Evolutionary conservation across 768 basidiomycete species (phyloP).

Genomic region (Neoboletus brunneissimus): DNA sequence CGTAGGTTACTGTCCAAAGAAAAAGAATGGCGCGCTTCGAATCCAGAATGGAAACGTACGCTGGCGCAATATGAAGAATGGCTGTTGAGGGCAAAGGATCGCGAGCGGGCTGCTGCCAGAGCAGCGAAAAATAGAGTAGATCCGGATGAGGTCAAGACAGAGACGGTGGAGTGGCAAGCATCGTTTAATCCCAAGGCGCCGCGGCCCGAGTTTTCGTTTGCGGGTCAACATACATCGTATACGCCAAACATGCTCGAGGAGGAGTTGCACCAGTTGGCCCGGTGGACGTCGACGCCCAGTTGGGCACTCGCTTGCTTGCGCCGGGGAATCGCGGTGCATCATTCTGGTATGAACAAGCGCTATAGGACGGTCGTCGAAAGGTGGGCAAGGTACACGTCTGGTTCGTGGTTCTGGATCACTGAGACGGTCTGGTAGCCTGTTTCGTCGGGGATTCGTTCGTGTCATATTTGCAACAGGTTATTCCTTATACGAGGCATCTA

Average conservation of each 20-base stretch:
- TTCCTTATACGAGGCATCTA: not conserved
- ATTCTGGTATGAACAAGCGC: constrained; percentile 62
- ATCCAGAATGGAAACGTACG: constrained; percentile 49
- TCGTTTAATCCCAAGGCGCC: constrained; percentile 60
- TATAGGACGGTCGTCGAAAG: constrained; percentile 60
- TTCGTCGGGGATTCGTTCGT: constrained; percentile 58
- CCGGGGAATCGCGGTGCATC: constrained; percentile 68
- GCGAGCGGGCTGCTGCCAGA: constrained; percentile 43
- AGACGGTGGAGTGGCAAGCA: constrained; percentile 43
- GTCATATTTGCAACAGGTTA: constrained; percentile 66
- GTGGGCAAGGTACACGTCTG: constrained; percentile 27
- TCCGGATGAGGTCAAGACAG: constrained; percentile 20
- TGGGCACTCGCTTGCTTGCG: constrained; percentile 50
- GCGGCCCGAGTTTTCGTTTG: constrained; percentile 59
- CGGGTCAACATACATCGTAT: constrained; percentile 41
- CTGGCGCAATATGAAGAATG: constrained; percentile 51
- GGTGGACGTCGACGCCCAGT: constrained; percentile 32
- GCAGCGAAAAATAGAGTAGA: constrained; percentile 39
- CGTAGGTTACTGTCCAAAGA: constrained; percentile 43
- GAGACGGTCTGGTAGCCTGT: constrained; percentile 33
- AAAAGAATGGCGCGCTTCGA: constrained; percentile 44
- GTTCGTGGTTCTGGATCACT: not conserved
- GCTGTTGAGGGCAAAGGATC: constrained; percentile 44
- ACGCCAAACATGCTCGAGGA: constrained; percentile 47
- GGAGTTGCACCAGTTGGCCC: constrained; percentile 40